Base-by-base conservation (phyloP, 2,329 filamentous ascomycete genomes). In the Teratosphaeria gauchensis region DNA sequence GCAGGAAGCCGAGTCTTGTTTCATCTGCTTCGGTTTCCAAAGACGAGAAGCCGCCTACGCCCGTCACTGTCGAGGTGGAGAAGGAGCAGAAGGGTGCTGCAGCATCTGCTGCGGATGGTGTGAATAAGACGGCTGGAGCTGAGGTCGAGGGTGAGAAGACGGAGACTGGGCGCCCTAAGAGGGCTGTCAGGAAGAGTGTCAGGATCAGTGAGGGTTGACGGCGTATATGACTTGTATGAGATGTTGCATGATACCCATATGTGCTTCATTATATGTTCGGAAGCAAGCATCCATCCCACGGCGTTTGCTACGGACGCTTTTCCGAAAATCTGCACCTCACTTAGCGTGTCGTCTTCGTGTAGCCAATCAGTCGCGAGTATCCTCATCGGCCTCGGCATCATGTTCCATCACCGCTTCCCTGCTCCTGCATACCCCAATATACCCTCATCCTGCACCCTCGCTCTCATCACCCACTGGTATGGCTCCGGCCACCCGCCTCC, bases 101-200 rank as follows among this genome's bases (percentile, higher is more conserved):
- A 24, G 30, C 42, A n/a, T 12, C 56, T 46, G 21, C 28, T 31
- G 56, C 19, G 14, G 58, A 52, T 7, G 59, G 53, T 19, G 53
- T n/a, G 19, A 58, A 56, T 16, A 57, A 51, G 28, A 38, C 30
- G 35, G 42, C 59, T 42, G 59, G 61, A 8, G 55, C 55, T 5
- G 56, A 60, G 7, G 58, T 52, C 4, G 53, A 48, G 35, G 30
- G 48, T 31, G 51, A 58, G 21, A 59, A 58, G 24, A 61, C 51
- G 28, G 63, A 66, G 35, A 61, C 56, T 30, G 64, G 62, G 12
- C 58, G 66, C 42, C 68, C 68, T 14, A 65, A 61, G 54, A 61
- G 69, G 52, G 57, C 64, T 38, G 61, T 62, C 6, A 60, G 69
- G 51, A 70, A 71, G 59, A 71, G 69, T 56, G 68, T 70, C 12